Percentiles rank a stretch among this genome's conserved stretches.
These are phyloP conservation scores for Tuber melanosporum DNA, from an alignment of 495 filamentous ascomycete species.

Conservation along the genomic window DNA sequence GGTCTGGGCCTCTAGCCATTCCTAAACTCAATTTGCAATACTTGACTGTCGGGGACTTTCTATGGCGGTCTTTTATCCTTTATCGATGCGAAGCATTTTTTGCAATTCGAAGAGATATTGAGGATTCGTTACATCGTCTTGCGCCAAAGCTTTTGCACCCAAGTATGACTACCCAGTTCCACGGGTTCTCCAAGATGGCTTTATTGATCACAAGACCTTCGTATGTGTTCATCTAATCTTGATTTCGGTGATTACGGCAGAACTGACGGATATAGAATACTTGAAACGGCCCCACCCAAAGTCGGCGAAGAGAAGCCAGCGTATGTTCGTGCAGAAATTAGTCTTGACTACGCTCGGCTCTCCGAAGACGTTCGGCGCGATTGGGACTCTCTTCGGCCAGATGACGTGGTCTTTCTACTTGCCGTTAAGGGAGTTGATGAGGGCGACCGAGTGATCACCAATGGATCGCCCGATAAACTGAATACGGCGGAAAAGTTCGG, in stretches of 20 bases:
- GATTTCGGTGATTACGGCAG: conserved; percentile 1
- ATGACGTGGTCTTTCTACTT: conserved; percentile 85
- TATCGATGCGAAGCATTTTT: conserved; percentile 91
- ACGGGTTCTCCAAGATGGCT: conserved; percentile 87
- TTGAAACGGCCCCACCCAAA: conserved; percentile 75
- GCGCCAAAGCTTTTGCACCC: conserved; percentile 59
- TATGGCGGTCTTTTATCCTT: conserved; percentile 85
- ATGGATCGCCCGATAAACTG: conserved; percentile 49
- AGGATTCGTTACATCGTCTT: conserved; percentile 70
- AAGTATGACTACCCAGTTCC: conserved; percentile 60
- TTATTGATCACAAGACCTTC: conserved; percentile 78
- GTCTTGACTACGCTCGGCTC: conserved; percentile 75
- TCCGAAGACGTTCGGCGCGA: conserved; percentile 68
- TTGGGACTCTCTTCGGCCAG: conserved; percentile 83
- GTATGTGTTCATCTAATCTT: conserved; percentile 36
- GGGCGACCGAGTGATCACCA: conserved; percentile 48
- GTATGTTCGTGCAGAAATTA: conserved; percentile 76
- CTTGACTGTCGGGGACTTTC: conserved; percentile 86
- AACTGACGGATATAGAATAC: conserved; percentile 48
- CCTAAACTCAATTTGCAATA: conserved; percentile 96
- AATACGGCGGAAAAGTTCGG: conserved; percentile 56
- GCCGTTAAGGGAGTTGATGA: conserved; percentile 58
- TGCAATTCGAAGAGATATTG: conserved; percentile 84
- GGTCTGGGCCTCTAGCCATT: conserved; percentile 79
- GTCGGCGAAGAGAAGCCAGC: conserved; percentile 85